phyloP scores from a whole-genome alignment of 108 stramenopile genomes.

The Mediolabrus comicus region DNA sequence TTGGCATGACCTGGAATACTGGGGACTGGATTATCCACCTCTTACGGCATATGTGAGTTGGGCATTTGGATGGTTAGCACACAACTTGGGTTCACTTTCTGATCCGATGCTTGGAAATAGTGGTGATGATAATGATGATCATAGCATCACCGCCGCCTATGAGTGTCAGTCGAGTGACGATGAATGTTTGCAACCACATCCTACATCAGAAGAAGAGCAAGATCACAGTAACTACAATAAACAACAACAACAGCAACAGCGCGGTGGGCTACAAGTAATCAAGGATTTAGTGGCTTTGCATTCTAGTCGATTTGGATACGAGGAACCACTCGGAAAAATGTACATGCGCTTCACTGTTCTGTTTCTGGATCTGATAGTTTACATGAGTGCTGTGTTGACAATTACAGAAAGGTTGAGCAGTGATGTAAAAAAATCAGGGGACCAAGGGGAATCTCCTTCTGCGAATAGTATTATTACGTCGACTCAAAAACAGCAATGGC shows the following conservation, averaged over 20 bases:
- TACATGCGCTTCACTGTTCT: slow-evolving; percentile 83
- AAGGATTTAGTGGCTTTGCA: slow-evolving; percentile 54
- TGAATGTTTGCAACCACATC: neutral
- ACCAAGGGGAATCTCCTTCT: neutral
- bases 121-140: neutral
- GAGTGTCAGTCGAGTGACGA: neutral
- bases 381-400: slow-evolving; percentile 56
- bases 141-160: too few relatives aligned
- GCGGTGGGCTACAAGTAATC: slow-evolving; percentile 24
- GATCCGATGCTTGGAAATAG: slow-evolving; percentile 2
- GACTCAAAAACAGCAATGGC: neutral
- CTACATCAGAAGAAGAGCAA: neutral
- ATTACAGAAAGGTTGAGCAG: slow-evolving; percentile 5
- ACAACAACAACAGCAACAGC: neutral
- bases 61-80: slow-evolving; percentile 59
- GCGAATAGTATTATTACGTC: neutral
- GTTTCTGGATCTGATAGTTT: slow-evolving; percentile 61
- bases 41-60: slow-evolving; percentile 87
- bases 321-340: slow-evolving; percentile 72
- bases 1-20: slow-evolving; percentile 84
- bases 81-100: slow-evolving; percentile 51
- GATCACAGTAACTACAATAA: neutral
- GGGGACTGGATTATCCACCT: slow-evolving; percentile 97
- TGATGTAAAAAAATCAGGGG: neutral
- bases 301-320: slow-evolving; percentile 76